A percentile compares a stretch with the other conserved stretches of the same genome.
These are phyloP conservation scores for Eucalyptus sp. DNA, from an alignment of 345 rosid species.

Conservation along the genomic window DNA sequence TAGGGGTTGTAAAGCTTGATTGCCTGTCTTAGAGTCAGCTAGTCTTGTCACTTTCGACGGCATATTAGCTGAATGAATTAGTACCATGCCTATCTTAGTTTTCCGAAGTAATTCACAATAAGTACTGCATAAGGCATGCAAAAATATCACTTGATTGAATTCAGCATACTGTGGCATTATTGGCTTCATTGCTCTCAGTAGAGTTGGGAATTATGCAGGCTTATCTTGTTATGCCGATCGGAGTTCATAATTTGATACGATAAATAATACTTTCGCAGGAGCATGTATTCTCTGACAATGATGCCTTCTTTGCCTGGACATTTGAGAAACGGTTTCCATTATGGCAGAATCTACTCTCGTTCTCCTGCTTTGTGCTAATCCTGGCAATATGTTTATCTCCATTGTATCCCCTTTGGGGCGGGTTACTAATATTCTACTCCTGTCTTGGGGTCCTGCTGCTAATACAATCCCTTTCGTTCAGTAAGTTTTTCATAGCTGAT, in stretches of 20 bases:
- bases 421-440: slow-evolving; percentile 69
- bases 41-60: neutral
- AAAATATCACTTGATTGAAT: neutral
- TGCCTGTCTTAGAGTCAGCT: neutral
- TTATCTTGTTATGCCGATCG: neutral
- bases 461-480: slow-evolving; percentile 53
- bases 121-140: neutral
- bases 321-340: slow-evolving; percentile 76
- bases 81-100: neutral
- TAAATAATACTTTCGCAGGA: slow-evolving; percentile 33
- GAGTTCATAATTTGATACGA: neutral
- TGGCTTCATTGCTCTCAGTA: neutral
- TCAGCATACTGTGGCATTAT: neutral
- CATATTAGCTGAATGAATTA: neutral
- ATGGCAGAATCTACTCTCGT: slow-evolving; percentile 93
- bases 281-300: slow-evolving; percentile 82
- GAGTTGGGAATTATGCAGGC: neutral
- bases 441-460: slow-evolving; percentile 73
- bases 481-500: slow-evolving; percentile 24
- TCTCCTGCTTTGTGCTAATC: slow-evolving; percentile 89
- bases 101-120: neutral
- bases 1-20: too few species aligned
- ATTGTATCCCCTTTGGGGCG: slow-evolving; percentile 84
- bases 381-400: slow-evolving; percentile 94
- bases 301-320: slow-evolving; percentile 95